These are phyloP conservation scores for Neopestalotiopsis sp. DNA, from an alignment of 2,329 filamentous ascomycete species.

Conservation along the genomic window DNA sequence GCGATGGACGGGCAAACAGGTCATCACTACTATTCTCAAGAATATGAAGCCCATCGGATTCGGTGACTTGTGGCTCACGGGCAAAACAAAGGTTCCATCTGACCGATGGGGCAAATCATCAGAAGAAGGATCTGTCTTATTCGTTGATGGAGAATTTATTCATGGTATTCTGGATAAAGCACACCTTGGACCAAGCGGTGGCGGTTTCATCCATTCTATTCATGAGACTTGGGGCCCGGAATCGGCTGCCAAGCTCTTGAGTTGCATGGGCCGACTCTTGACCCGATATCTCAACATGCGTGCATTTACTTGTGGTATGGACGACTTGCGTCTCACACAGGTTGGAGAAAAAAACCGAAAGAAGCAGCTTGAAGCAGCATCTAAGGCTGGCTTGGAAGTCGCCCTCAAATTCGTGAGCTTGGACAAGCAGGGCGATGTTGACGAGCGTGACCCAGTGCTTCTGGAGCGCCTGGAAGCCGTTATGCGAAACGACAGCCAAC, in stretches of 20 bases:
- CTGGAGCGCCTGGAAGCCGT: constrained; percentile 84
- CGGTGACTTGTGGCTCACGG: constrained; percentile 77
- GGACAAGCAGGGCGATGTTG: constrained; percentile 58
- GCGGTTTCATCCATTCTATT: constrained; percentile 88
- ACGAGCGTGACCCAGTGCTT: constrained; percentile 73
- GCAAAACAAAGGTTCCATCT: constrained; percentile 78
- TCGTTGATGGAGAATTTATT: constrained; percentile 86
- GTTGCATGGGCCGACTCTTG: constrained; percentile 85
- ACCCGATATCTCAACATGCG: constrained; percentile 92
- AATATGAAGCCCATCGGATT: constrained; percentile 84
- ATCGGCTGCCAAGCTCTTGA: constrained; percentile 84
- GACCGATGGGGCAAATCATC: constrained; percentile 77
- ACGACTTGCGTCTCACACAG: constrained; percentile 85
- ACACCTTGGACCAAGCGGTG: constrained; percentile 86
- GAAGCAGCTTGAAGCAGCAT: constrained; percentile 70
- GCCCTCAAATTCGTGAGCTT: constrained; percentile 90
- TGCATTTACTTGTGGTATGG: constrained; percentile 96
- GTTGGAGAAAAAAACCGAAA: constrained; percentile 76
- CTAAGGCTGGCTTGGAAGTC: constrained; percentile 75
- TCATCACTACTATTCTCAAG: constrained; percentile 89
- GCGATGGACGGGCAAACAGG: constrained; percentile 95
- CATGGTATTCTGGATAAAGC: constrained; percentile 94
- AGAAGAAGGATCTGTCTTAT: constrained; percentile 81
- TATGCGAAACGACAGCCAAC: constrained; percentile 87
- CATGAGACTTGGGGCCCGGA: constrained; percentile 93